Conservation (phyloP, 129 eudicot genomes). For the Oenanthe sinensis region DNA sequence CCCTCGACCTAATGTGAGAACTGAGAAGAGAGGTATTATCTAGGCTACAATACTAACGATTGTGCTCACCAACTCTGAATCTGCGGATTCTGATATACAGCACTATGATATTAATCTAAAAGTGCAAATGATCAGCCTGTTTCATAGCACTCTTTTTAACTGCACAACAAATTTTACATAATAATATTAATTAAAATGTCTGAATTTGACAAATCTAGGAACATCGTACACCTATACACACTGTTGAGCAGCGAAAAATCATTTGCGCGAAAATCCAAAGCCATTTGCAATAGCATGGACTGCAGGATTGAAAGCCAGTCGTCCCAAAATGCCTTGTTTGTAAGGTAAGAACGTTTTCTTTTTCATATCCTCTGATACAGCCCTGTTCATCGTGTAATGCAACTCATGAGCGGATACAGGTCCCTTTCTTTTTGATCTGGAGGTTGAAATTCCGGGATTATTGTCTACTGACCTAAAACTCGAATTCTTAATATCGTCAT, state of each 20-base stretch:
- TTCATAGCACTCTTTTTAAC: background rate
- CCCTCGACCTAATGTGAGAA: background rate
- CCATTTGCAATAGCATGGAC: slow-evolving; percentile 73
- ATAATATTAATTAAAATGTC: background rate
- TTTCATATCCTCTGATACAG: slow-evolving; percentile 68
- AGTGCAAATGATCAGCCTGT: slow-evolving; percentile 5
- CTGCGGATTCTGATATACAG: too few species aligned
- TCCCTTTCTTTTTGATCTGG: slow-evolving; percentile 43
- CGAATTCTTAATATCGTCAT: slow-evolving; percentile 30
- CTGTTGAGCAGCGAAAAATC: background rate
- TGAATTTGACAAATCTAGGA: slow-evolving; percentile 1
- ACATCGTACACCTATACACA: slow-evolving; percentile 13
- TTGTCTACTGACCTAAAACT: slow-evolving; percentile 21
- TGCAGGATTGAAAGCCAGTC: slow-evolving; percentile 60
- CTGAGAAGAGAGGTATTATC: background rate
- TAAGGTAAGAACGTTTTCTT: slow-evolving; percentile 86
- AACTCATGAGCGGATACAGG: slow-evolving; percentile 73
- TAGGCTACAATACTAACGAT: background rate
- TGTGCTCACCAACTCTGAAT: background rate
- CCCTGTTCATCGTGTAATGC: slow-evolving; percentile 76
- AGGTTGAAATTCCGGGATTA: slow-evolving; percentile 16
- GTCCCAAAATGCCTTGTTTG: slow-evolving; percentile 79
- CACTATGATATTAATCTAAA: background rate
- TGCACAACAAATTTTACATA: background rate
- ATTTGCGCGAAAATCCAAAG: slow-evolving; percentile 44